Conservation (phyloP, 2,329 filamentous ascomycete genomes). For the Paecilomyces niveus region DNA sequence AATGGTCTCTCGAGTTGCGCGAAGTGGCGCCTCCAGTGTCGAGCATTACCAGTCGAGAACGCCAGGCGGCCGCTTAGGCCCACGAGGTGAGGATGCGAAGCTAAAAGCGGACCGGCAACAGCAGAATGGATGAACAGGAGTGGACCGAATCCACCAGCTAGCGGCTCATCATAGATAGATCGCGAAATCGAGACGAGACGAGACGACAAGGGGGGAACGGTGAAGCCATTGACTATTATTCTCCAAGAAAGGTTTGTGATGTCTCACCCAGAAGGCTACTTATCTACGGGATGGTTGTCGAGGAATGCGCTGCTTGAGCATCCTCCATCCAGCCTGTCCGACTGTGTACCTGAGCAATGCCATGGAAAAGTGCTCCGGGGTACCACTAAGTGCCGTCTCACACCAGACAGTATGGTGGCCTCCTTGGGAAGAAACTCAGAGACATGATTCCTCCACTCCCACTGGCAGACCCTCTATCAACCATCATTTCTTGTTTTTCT, state of each 20-base stretch:
- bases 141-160: neutral
- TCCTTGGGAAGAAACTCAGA: neutral
- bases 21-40: neutral
- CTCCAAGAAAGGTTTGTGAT: too few species aligned
- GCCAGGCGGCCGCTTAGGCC: neutral
- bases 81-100: neutral
- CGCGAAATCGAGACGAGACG: neutral
- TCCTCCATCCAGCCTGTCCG: too few species aligned
- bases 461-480: neutral
- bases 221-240: too few species aligned
- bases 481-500: neutral
- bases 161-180: neutral
- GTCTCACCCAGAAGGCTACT: too few species aligned
- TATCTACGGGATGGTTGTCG: too few species aligned
- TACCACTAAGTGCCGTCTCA: neutral
- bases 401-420: neutral
- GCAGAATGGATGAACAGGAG: neutral
- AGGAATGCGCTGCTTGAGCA: too few species aligned
- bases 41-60: neutral
- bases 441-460: neutral
- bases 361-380: neutral
- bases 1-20: neutral
- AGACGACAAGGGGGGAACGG: neutral
- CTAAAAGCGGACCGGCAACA: neutral
- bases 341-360: too few species aligned